Conservation (phyloP, 192 early-diverging fungal species). For the Funneliformis geosporum region DNA sequence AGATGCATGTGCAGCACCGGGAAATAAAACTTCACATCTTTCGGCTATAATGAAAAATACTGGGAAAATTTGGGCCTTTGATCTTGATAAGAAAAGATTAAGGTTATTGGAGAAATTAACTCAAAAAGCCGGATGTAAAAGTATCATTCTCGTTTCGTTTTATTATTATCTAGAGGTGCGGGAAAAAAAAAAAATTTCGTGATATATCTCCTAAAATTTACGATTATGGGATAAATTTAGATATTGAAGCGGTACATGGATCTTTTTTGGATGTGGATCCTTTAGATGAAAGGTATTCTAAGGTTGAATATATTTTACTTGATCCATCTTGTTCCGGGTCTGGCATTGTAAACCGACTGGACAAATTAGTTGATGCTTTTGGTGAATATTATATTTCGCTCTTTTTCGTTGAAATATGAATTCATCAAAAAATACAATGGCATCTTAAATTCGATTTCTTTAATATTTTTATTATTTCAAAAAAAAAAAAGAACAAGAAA, state of each 20-base stretch:
- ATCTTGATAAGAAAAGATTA: constrained; percentile 76
- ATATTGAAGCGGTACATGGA: constrained; percentile 67
- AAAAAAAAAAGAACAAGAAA: constrained; percentile 43
- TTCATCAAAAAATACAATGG: not conserved
- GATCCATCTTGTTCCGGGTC: constrained; percentile 97
- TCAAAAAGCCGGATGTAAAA: constrained; percentile 76
- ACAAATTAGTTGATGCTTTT: constrained; percentile 76
- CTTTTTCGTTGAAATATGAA: not conserved
- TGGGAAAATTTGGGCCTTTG: constrained; percentile 90
- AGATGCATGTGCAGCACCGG: constrained; percentile 96
- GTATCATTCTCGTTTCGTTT: constrained; percentile 41
- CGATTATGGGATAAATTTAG: constrained; percentile 36
- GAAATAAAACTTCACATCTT: constrained; percentile 97
- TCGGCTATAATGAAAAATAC: constrained; percentile 84
- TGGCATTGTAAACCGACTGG: constrained; percentile 88
- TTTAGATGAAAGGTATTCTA: constrained; percentile 57
- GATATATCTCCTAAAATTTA: no score
- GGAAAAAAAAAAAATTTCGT: no score
- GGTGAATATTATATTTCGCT: constrained; percentile 37
- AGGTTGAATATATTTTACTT: constrained; percentile 86
- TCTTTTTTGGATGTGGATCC: constrained; percentile 86
- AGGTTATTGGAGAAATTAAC: constrained; percentile 74
- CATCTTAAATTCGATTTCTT: no score
- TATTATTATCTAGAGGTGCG: not conserved
- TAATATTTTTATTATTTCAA: constrained; percentile 33